These are phyloP conservation scores for Amaranthus tricolor DNA, from an alignment of 179 eudicot species.

Conservation along the genomic window DNA sequence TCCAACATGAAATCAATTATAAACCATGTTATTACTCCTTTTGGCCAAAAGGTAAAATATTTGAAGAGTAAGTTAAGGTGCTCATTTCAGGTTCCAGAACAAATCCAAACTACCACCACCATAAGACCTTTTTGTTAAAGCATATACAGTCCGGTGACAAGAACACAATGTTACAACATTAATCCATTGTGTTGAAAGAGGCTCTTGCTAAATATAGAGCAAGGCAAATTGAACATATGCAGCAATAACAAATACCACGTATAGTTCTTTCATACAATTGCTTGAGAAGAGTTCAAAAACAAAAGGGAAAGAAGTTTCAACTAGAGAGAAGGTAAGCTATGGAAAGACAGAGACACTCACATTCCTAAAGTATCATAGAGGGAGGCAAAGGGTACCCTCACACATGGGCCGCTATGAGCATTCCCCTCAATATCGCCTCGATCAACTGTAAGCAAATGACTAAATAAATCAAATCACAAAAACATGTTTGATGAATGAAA, in stretches of 20 bases:
- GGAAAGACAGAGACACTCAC: slow-evolving; percentile 43
- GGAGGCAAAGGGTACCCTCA: slow-evolving; percentile 85
- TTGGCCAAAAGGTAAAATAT: no score
- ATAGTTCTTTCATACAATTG: background rate
- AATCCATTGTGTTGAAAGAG: background rate
- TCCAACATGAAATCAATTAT: no score
- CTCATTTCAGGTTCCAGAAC: background rate
- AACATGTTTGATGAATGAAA: slow-evolving; percentile 6
- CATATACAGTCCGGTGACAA: background rate
- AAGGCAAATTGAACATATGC: no score
- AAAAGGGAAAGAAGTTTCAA: background rate
- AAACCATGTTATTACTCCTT: no score
- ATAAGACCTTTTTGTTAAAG: background rate
- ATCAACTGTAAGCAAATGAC: slow-evolving; percentile 66
- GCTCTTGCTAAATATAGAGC: background rate
- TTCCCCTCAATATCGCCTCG: slow-evolving; percentile 70
- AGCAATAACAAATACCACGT: background rate
- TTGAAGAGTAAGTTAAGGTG: no score
- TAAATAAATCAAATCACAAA: slow-evolving; percentile 18
- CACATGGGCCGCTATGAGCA: slow-evolving; percentile 62
- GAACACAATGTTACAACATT: background rate
- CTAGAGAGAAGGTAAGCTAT: background rate
- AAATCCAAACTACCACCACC: background rate
- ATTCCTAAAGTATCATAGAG: slow-evolving; percentile 90
- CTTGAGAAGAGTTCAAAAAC: background rate